Evolutionary conservation across 2,329 filamentous ascomycete species (phyloP).

Genomic region (Diaporthe vexans): DNA sequence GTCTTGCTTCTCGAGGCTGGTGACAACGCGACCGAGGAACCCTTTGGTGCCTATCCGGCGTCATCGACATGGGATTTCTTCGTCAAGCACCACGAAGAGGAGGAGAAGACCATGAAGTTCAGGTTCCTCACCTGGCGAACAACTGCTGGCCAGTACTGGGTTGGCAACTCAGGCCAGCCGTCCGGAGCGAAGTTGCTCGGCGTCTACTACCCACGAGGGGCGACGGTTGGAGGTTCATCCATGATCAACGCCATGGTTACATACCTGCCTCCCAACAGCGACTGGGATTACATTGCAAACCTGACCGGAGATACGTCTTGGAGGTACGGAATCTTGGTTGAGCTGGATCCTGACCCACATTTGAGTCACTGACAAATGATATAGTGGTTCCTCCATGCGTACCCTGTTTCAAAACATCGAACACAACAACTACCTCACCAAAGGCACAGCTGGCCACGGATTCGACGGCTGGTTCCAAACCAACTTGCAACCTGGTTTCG

Average conservation of each 20-base stretch:
- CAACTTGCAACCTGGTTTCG: conserved; percentile 44
- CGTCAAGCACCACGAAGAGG: conserved; percentile 66
- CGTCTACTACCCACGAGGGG: conserved; percentile 51
- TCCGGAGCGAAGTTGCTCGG: conserved; percentile 49
- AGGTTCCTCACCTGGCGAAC: conserved; percentile 56
- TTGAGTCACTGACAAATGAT: not conserved
- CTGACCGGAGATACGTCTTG: conserved; percentile 48
- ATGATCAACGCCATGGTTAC: conserved; percentile 50
- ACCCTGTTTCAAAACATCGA: conserved; percentile 46
- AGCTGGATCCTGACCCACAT: not conserved
- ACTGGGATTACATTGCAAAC: conserved; percentile 48
- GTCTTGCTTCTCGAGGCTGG: conserved; percentile 2
- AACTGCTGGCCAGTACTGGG: conserved; percentile 49
- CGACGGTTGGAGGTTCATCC: conserved; percentile 50
- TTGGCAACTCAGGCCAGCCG: conserved; percentile 48
- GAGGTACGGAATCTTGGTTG: conserved; percentile 41
- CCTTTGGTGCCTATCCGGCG: conserved; percentile 5
- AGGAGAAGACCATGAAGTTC: conserved; percentile 59
- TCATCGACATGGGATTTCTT: conserved; percentile 65
- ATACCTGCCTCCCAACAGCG: conserved; percentile 48
- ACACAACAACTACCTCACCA: conserved; percentile 46
- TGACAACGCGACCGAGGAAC: conserved; percentile 3
- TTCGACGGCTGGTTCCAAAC: conserved; percentile 48
- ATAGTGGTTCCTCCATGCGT: conserved; percentile 46
- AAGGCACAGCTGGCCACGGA: conserved; percentile 44